These are phyloP conservation scores for Penstemon davidsonii DNA, from an alignment of 257 asterid genomes.

Conservation along the genomic window DNA sequence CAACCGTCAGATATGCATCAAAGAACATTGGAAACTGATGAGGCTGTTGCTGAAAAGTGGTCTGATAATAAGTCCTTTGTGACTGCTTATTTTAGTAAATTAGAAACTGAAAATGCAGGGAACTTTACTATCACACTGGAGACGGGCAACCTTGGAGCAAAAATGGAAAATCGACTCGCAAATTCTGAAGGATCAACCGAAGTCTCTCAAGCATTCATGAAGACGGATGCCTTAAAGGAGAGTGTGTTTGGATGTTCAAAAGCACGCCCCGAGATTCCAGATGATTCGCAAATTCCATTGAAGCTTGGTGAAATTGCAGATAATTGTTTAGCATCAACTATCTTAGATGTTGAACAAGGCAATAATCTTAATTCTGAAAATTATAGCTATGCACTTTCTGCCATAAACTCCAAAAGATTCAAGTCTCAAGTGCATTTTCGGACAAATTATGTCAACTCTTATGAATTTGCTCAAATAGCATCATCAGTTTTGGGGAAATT, in stretches of 20 bases:
- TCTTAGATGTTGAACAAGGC: slow-evolving; percentile 36
- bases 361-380: slow-evolving; percentile 33
- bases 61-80: slow-evolving; percentile 34
- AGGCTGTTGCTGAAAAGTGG: slow-evolving; percentile 38
- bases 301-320: slow-evolving; percentile 35
- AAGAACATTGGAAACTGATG: slow-evolving; percentile 32
- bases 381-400: slow-evolving; percentile 22
- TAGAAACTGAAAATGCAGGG: slow-evolving; percentile 46
- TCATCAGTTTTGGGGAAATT: slow-evolving; percentile 54
- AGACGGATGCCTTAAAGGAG: slow-evolving; percentile 33
- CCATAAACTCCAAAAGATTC: slow-evolving; percentile 25
- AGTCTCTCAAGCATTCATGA: slow-evolving; percentile 54
- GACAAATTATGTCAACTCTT: slow-evolving; percentile 59
- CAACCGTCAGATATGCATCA: slow-evolving; percentile 31
- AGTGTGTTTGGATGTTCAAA: slow-evolving; percentile 32
- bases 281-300: slow-evolving; percentile 39
- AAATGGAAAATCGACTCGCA: slow-evolving; percentile 50
- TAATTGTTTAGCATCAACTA: slow-evolving; percentile 24
- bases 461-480: slow-evolving; percentile 71
- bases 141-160: slow-evolving; percentile 38
- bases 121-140: slow-evolving; percentile 27
- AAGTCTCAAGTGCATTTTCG: slow-evolving; percentile 32
- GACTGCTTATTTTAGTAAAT: slow-evolving; percentile 35
- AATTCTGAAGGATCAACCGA: slow-evolving; percentile 80
- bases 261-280: slow-evolving; percentile 36